Evolutionary conservation across 2,329 filamentous ascomycete species (phyloP).

Genomic region (Cytospora paraplurivora): DNA sequence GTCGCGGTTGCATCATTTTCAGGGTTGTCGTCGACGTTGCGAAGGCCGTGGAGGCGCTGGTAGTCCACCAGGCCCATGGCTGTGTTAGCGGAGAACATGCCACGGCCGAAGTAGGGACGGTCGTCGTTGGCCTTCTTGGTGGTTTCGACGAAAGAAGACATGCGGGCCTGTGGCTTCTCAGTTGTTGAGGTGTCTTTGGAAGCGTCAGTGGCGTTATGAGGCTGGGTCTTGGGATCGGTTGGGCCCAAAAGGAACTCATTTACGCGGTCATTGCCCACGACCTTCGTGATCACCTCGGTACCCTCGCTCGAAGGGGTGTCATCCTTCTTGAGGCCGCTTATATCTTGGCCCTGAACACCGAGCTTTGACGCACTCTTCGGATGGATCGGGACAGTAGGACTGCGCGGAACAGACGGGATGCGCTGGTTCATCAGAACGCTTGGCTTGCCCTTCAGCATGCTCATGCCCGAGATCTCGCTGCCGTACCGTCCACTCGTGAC

Average conservation of each 20-base stretch:
- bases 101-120: not conserved
- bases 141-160: not conserved
- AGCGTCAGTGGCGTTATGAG: too few species aligned
- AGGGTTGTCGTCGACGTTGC: not conserved
- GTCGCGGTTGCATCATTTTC: not conserved
- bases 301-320: constrained; percentile 14
- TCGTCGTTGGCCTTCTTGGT: not conserved
- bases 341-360: constrained; percentile 5
- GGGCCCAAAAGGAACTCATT: constrained; percentile 14
- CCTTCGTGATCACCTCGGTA: not conserved
- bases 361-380: constrained; percentile 16
- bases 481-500: constrained; percentile 20
- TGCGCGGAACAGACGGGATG: constrained; percentile 10
- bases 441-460: not conserved
- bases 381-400: constrained; percentile 13
- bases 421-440: not conserved
- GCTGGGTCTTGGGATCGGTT: too few species aligned
- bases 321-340: not conserved
- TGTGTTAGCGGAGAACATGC: not conserved
- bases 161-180: too few species aligned
- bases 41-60: constrained; percentile 12
- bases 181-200: not conserved
- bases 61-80: constrained; percentile 21
- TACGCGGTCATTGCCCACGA: constrained; percentile 4
- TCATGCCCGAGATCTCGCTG: constrained; percentile 20